These are phyloP conservation scores for Sarocladium brachiariae DNA, from an alignment of 2,329 filamentous ascomycete genomes.

Conservation along the genomic window DNA sequence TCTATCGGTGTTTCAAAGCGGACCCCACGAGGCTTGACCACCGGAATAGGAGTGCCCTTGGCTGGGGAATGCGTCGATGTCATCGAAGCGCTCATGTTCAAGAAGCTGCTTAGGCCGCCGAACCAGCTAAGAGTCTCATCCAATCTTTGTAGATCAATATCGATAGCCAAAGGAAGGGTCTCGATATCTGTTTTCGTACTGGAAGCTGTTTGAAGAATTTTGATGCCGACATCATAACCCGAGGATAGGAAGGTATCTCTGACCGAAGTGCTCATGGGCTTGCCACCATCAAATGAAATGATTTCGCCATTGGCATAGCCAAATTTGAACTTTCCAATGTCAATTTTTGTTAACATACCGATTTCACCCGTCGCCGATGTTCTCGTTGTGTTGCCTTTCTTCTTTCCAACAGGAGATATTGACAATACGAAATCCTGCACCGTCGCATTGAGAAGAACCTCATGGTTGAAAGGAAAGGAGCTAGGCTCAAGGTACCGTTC, in stretches of 20 bases:
- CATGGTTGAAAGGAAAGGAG: constrained; percentile 34
- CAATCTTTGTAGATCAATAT: constrained; percentile 69
- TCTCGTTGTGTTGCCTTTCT: constrained; percentile 13
- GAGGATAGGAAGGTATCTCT: constrained; percentile 50
- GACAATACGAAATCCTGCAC: constrained; percentile 36
- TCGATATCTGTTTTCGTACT: constrained; percentile 54
- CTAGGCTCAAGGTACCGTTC: constrained; percentile 36
- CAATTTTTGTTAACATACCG: constrained; percentile 29
- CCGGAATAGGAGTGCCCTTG: constrained; percentile 18
- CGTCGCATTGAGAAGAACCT: constrained; percentile 45
- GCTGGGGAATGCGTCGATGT: constrained; percentile 59
- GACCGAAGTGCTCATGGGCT: constrained; percentile 52
- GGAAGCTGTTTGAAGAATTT: constrained; percentile 38
- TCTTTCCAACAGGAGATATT: constrained; percentile 15
- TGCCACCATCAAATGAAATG: constrained; percentile 52
- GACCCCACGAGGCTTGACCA: constrained; percentile 46
- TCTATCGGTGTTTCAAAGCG: constrained; percentile 49
- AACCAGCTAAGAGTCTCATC: constrained; percentile 87
- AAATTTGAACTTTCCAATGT: constrained; percentile 52
- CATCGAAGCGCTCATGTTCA: constrained; percentile 83
- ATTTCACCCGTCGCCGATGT: constrained; percentile 20
- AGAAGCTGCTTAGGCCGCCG: constrained; percentile 82
- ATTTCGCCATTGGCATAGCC: constrained; percentile 58
- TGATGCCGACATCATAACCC: constrained; percentile 52
- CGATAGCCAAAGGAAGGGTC: constrained; percentile 69